Evolutionary conservation across 768 basidiomycete genomes (phyloP), one percentile per base, ranked within the genome.

Genomic region (Mycena vitilis): DNA sequence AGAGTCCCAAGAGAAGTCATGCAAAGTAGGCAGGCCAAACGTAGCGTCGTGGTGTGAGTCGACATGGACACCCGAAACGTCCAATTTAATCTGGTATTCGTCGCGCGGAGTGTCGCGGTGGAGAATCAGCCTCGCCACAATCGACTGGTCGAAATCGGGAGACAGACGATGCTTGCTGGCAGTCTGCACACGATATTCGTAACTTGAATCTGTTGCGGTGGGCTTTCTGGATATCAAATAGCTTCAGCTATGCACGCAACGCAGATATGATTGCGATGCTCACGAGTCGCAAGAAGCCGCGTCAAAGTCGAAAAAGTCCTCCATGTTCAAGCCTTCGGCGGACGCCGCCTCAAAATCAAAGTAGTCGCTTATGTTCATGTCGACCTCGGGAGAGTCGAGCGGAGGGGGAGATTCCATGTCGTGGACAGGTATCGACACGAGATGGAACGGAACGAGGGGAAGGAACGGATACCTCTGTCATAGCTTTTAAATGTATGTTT

Each of bases 281-380:
- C 40, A 63, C 60, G 48, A 25, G n/a, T 68, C 61, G 61, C 61
- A 57, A 16, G 66, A 68, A 15, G 66, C 66, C 42, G 66, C 60
- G 25, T 68, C 66, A n/a, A 68, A 58, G 38, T 68, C 60, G 22
- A 68, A 68, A n/a, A 37, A 68, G 30, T 30, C 30, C 2, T 30
- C 5, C 5, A 30, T 30, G 30, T 30, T 30, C 30, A 30, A 30
- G 30, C 30, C 5, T 30, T 30, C 30, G 30, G 30, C 30, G 40
- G 40, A 40, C 11, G 40, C 40, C 4, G 40, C 40, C 2, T 40
- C 40, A 9, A 40, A 40, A 40, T 40, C 40, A 40, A 40, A 40
- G 40, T 40, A 40, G 7, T 63, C 45, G 12, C 63, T 40, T 0
- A 68, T 68, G 60, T 67, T 45, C 37, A 54, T 15, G 34, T 36